Conservation (phyloP, 2,329 filamentous ascomycete genomes). For the Colletotrichum cordylinicola region DNA sequence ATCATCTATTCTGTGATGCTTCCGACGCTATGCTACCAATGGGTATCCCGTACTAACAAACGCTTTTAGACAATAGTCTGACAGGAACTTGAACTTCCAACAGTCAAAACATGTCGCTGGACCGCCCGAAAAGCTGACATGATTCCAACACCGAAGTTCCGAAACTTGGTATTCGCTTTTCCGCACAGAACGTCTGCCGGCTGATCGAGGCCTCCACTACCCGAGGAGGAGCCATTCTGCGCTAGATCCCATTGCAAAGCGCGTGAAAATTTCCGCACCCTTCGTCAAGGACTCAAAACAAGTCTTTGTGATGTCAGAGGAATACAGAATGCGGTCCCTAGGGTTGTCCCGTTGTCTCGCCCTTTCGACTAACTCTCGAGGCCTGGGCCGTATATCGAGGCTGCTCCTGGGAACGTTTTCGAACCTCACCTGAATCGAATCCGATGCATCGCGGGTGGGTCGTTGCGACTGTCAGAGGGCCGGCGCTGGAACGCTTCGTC, state of each 20-base stretch:
- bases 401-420: not conserved
- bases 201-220: not conserved
- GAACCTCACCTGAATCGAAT: not conserved
- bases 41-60: not conserved
- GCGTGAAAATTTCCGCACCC: not conserved
- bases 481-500: not conserved
- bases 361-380: not conserved
- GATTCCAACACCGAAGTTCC: not conserved
- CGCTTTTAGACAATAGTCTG: not conserved
- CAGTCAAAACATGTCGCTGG: not conserved
- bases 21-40: not conserved
- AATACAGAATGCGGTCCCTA: not conserved
- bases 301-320: not conserved
- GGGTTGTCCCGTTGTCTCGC: not conserved
- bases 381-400: not conserved
- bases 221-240: rapidly evolving
- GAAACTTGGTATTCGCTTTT: not conserved
- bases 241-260: not conserved
- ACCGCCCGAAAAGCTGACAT: not conserved
- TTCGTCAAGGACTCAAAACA: not conserved
- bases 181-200: not conserved
- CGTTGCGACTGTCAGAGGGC: not conserved
- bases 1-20: not conserved
- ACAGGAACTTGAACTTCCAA: not conserved
- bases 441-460: not conserved